Conservation (phyloP, 1,284 basidiomycete genomes). For the Acaromyces ingoldii region DNA sequence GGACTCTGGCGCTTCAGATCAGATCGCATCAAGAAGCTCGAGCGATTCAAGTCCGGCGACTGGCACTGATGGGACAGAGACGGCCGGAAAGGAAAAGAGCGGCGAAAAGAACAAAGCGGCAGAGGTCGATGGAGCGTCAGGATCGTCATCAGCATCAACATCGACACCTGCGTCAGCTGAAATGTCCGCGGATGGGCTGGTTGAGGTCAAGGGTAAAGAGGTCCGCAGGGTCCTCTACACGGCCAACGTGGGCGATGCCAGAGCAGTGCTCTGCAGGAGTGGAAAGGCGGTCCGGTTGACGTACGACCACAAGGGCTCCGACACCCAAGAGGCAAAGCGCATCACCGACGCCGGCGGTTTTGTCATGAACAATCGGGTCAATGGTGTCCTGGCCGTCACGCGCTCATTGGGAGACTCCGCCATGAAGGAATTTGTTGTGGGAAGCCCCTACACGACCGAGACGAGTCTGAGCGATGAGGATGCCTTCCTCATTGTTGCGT, state of each 20-base stretch:
- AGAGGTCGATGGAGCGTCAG: too few species aligned
- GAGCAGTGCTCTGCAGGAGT: slow-evolving; percentile 76
- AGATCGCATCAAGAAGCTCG: too few species aligned
- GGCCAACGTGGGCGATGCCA: slow-evolving; percentile 91
- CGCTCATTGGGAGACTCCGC: slow-evolving; percentile 91
- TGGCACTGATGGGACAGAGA: too few species aligned
- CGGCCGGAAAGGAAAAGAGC: background rate
- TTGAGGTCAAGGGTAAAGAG: slow-evolving; percentile 6
- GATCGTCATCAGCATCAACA: too few species aligned
- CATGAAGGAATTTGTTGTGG: slow-evolving; percentile 99
- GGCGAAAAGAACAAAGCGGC: too few species aligned
- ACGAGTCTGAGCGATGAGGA: slow-evolving; percentile 84
- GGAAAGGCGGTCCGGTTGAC: slow-evolving; percentile 89
- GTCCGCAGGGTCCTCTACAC: slow-evolving; percentile 79
- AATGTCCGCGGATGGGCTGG: slow-evolving; percentile 9
- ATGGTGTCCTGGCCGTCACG: slow-evolving; percentile 86
- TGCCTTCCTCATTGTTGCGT: slow-evolving; percentile 91
- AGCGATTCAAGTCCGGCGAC: too few species aligned
- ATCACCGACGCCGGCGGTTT: slow-evolving; percentile 97
- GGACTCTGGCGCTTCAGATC: background rate
- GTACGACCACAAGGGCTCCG: slow-evolving; percentile 97
- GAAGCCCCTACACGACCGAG: slow-evolving; percentile 95
- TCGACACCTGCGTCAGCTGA: background rate
- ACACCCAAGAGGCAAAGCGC: slow-evolving; percentile 92
- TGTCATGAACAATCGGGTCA: slow-evolving; percentile 96